Evolutionary conservation across 306 rosid species (phyloP).

Genomic region (Hippophae gyantsensis): DNA sequence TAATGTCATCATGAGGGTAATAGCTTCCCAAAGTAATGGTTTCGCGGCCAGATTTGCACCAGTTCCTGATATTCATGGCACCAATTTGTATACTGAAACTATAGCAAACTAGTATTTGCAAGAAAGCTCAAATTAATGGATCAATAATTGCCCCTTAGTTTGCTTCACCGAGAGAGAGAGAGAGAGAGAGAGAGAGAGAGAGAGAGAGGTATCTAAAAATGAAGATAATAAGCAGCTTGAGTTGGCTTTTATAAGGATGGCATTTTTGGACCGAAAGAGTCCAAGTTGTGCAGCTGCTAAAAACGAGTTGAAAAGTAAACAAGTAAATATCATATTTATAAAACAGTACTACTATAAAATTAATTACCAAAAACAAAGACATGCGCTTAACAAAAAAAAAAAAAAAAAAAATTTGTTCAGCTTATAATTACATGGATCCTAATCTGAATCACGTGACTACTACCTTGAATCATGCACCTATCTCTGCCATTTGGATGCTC

Average conservation of each 20-base stretch:
- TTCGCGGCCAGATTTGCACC: conserved; percentile 23
- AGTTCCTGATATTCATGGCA: conserved; percentile 21
- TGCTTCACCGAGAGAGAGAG: not conserved
- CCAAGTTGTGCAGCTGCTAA: conserved; percentile 10
- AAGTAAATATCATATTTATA: too few species aligned
- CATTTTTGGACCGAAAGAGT: not conserved
- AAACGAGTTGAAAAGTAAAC: too few species aligned
- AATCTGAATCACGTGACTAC: conserved; percentile 9
- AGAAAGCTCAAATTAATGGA: not conserved
- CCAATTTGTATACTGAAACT: not conserved
- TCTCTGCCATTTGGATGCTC: too few species aligned
- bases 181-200: not conserved
- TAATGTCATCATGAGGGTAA: conserved; percentile 3
- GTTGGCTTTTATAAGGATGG: not conserved
- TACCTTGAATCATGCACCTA: too few species aligned
- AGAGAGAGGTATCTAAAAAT: not conserved
- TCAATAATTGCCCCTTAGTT: not conserved
- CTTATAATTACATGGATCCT: conserved; percentile 18
- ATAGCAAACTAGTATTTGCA: not conserved
- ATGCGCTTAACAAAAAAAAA: too few species aligned
- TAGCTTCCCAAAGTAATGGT: conserved; percentile 24
- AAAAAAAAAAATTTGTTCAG: not conserved
- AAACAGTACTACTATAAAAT: too few species aligned
- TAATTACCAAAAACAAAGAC: too few species aligned
- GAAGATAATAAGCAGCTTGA: not conserved